A percentile compares a stretch with the other conserved stretches of the same genome.
Evolutionary conservation across 1,284 basidiomycete genomes (phyloP).

Genomic region (Ustilago cynodontis): DNA sequence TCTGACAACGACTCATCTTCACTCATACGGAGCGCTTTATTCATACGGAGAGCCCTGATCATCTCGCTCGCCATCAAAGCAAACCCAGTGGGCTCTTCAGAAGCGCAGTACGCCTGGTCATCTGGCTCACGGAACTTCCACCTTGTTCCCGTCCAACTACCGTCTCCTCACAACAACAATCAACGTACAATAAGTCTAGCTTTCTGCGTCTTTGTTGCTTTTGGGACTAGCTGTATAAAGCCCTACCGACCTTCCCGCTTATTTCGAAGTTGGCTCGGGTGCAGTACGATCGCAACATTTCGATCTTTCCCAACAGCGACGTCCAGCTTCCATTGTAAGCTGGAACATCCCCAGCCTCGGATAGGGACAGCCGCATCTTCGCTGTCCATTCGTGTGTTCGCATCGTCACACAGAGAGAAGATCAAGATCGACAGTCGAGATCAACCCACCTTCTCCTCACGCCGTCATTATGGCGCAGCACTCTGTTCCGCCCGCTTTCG

Average conservation of each 20-base stretch:
- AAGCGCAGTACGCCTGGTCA: neutral
- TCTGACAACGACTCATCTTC: too few relatives aligned
- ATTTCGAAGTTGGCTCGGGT: neutral
- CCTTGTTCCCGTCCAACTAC: neutral
- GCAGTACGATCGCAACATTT: neutral
- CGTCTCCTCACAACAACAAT: neutral
- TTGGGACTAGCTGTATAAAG: too few relatives aligned
- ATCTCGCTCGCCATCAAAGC: neutral
- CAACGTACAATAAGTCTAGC: neutral
- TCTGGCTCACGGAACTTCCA: neutral
- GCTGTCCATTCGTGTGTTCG: neutral
- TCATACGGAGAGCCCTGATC: neutral
- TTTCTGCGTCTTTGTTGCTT: neutral
- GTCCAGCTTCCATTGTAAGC: neutral
- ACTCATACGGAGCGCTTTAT: too few relatives aligned
- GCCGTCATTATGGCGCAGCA: constrained; percentile 34
- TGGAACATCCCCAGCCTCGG: neutral
- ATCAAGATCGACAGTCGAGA: neutral
- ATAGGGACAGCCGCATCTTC: neutral
- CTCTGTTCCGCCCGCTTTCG: constrained; percentile 21
- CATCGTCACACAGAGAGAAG: neutral
- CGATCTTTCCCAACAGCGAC: neutral
- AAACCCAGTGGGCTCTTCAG: neutral
- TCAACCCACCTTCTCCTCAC: constrained; percentile 6
- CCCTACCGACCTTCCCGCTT: neutral